phyloP scores from a whole-genome alignment of 805 yeast genomes.

The Lipomyces kockii region DNA sequence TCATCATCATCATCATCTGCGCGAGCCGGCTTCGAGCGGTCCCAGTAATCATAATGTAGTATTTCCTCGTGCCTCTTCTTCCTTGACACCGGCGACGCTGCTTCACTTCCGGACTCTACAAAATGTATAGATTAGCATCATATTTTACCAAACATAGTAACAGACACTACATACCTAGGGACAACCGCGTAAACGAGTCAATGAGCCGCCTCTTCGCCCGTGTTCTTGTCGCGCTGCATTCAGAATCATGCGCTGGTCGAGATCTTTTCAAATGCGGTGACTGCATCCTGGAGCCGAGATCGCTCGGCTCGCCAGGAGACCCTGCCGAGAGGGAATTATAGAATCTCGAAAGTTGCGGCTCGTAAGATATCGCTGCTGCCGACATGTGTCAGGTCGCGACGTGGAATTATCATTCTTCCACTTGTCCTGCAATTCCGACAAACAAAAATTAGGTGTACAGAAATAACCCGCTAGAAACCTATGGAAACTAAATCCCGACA shows the following conservation, averaged over 20 bases:
- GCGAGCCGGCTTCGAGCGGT: conserved; percentile 20
- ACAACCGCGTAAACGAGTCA: conserved; percentile 31
- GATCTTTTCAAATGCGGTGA: conserved; percentile 1
- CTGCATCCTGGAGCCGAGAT: conserved; percentile 5
- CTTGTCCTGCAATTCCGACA: background rate
- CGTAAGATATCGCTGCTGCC: background rate
- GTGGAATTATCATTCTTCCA: conserved; percentile 1
- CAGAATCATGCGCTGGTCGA: conserved; percentile 17
- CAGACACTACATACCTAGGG: conserved; percentile 18
- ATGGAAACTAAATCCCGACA: too few species aligned
- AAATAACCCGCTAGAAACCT: too few species aligned
- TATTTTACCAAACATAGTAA: background rate
- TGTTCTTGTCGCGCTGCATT: conserved; percentile 3
- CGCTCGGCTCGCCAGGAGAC: background rate
- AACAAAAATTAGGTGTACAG: too few species aligned
- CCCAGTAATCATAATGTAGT: conserved; percentile 34
- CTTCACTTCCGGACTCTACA: conserved; percentile 5
- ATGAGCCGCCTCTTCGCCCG: conserved; percentile 29
- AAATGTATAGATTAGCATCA: background rate
- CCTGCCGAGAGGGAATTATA: background rate
- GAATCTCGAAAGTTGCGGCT: background rate
- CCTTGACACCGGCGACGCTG: conserved; percentile 15
- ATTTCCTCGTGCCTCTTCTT: conserved; percentile 24
- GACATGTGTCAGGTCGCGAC: background rate
- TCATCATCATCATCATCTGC: conserved; percentile 12